Evolutionary conservation across 805 yeast species (phyloP).

Genomic region (Barnettozyma wickerhamii): DNA sequence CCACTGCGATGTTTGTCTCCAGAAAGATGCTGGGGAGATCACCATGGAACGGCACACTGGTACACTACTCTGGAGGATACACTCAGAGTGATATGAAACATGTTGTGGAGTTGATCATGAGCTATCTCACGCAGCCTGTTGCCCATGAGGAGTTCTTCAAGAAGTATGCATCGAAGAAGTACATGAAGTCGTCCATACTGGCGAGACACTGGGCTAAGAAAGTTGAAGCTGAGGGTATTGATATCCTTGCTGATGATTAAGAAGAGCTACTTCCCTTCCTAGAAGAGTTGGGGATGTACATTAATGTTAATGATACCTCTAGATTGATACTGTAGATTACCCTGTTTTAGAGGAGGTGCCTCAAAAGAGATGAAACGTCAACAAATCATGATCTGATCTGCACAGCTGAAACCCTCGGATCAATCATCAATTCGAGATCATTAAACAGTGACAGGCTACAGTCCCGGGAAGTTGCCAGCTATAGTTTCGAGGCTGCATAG

Average conservation of each 20-base stretch:
- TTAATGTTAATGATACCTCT: neutral
- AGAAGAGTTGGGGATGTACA: neutral
- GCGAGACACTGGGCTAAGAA: constrained; percentile 83
- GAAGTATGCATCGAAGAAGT: constrained; percentile 84
- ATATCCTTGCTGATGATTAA: constrained; percentile 10
- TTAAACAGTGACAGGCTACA: too few species aligned
- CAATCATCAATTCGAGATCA: too few species aligned
- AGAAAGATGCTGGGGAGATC: constrained; percentile 61
- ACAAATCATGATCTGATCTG: too few species aligned
- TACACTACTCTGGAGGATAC: constrained; percentile 91
- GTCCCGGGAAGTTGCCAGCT: too few species aligned
- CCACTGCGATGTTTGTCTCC: constrained; percentile 82
- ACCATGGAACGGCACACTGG: constrained; percentile 81
- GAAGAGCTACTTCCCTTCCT: neutral
- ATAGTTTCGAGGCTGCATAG: too few species aligned
- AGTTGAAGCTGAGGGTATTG: constrained; percentile 24
- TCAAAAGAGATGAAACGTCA: too few species aligned
- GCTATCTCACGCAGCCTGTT: constrained; percentile 73
- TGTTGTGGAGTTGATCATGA: constrained; percentile 68
- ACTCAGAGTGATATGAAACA: constrained; percentile 66
- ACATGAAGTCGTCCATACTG: constrained; percentile 75
- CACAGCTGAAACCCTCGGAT: too few species aligned
- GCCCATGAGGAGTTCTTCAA: constrained; percentile 88
- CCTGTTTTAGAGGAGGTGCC: too few species aligned
- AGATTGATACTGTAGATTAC: too few species aligned